These are phyloP conservation scores for Didymellaceae sp. DNA, from an alignment of 2,329 filamentous ascomycete genomes.

Conservation along the genomic window DNA sequence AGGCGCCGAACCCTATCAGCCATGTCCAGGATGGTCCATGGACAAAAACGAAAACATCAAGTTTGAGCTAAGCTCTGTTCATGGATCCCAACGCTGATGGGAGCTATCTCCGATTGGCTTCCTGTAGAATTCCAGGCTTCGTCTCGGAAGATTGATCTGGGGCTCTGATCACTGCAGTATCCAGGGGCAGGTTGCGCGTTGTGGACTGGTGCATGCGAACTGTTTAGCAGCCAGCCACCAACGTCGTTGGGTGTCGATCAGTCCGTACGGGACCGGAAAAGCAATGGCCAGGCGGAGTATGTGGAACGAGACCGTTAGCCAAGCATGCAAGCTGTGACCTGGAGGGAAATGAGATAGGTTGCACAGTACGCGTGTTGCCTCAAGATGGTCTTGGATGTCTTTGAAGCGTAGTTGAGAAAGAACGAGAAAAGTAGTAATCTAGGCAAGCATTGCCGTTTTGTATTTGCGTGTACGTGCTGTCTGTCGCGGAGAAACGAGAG, in stretches of 20 bases:
- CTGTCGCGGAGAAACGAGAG: conserved; percentile 3
- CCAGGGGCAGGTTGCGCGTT: conserved; percentile 6
- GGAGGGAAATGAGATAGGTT: not conserved
- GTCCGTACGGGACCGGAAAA: not conserved
- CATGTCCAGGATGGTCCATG: not conserved
- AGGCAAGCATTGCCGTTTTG: conserved; percentile 11
- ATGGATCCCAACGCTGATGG: not conserved
- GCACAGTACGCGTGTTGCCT: conserved; percentile 1
- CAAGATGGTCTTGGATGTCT: not conserved
- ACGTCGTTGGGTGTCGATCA: not conserved
- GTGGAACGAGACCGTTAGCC: not conserved
- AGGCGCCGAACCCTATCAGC: not conserved
- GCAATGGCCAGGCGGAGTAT: not conserved
- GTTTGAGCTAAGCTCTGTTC: not conserved
- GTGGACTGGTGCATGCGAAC: not conserved
- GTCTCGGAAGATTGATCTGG: not conserved
- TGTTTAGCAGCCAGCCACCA: conserved; percentile 6
- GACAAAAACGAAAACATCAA: not conserved
- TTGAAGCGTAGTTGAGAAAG: not conserved
- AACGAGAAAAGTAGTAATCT: not conserved
- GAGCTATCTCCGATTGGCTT: not conserved
- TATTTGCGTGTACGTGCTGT: conserved; percentile 14
- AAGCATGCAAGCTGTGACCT: not conserved
- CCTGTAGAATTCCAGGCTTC: not conserved
- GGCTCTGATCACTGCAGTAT: conserved; percentile 7